Base-by-base conservation (phyloP, 2,329 filamentous ascomycete genomes). In the Monosporascus sp. region DNA sequence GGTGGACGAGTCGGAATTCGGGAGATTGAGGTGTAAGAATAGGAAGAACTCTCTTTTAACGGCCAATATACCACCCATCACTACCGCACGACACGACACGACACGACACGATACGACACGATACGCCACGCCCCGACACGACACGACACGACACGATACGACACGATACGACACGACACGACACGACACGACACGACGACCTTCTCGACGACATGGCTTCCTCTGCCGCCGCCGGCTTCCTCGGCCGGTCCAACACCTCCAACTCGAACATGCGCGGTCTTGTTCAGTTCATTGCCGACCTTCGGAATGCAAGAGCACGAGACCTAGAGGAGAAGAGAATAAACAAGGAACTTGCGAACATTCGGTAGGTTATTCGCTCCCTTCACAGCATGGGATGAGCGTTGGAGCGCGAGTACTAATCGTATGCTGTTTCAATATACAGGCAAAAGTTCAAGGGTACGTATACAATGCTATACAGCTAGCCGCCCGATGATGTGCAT, bases 291-390 rank as follows among this genome's bases (percentile, higher is more conserved):
- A 99, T 99, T 70, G 94, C 94, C 57, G 94, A 99, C 71, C 72
- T 99, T 65, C 81, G 94, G 69, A 99, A 99, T 71, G 94, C 94
- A 51, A 83, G 94, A 71, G 94, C 95, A 47, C 84, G 95, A 57
- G 94, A 99, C 71, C 76, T 99, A 58, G 94, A 99, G 72, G 94
- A 99, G 78, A 99, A 99, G 81, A 84, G 94, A 68, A 97, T 99
- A 77, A 99, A 99, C 74, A 99, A 99, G 78, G 94, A 99, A 76
- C 76, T 99, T 71, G 94, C 94, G 68, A 99, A 99, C 69, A 99
- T 99, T 70, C 85, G 90, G 80, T 84, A 67, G 60, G 80, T 75
- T 51, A 20, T 25, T 46, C 24, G 18, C 18, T 8, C 15, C 18
- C 2, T n/a, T 27, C 3, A 49, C 54, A 53, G 53, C 48, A 22